Percentiles rank a stretch among this genome's conserved stretches.
Conservation (phyloP, 148 eudicot genomes). For the Chenopodium quinoa region DNA sequence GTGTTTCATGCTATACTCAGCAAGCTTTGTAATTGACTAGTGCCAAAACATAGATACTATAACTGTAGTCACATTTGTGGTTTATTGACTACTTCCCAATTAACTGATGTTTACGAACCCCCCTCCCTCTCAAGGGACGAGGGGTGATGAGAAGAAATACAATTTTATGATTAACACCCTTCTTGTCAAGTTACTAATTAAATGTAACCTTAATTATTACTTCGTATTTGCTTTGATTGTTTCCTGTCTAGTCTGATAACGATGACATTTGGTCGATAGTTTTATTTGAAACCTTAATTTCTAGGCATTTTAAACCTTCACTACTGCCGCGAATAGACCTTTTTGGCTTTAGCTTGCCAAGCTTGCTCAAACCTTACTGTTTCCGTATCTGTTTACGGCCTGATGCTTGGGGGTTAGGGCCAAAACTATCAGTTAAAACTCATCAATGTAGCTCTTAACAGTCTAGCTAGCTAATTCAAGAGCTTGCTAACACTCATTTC, state of each 20-base stretch:
- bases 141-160: background rate
- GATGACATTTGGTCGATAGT: background rate
- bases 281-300: too few relatives aligned
- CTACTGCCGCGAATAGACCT: background rate
- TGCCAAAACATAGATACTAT: background rate
- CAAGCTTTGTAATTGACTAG: background rate
- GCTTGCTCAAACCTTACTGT: background rate
- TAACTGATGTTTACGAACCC: background rate
- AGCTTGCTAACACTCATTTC: background rate
- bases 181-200: background rate
- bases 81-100: background rate
- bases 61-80: background rate
- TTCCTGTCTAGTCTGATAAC: background rate
- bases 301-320: too few relatives aligned
- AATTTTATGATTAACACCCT: background rate
- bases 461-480: too few relatives aligned
- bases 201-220: background rate
- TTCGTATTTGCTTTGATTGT: background rate
- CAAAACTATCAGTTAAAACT: background rate
- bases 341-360: background rate
- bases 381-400: background rate
- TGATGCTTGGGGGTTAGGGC: background rate
- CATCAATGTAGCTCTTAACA: background rate
- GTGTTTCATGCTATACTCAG: background rate
- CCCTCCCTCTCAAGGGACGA: background rate